phyloP scores from a whole-genome alignment of 2,329 filamentous ascomycete genomes.

The Tolypocladium ovalisporum region DNA sequence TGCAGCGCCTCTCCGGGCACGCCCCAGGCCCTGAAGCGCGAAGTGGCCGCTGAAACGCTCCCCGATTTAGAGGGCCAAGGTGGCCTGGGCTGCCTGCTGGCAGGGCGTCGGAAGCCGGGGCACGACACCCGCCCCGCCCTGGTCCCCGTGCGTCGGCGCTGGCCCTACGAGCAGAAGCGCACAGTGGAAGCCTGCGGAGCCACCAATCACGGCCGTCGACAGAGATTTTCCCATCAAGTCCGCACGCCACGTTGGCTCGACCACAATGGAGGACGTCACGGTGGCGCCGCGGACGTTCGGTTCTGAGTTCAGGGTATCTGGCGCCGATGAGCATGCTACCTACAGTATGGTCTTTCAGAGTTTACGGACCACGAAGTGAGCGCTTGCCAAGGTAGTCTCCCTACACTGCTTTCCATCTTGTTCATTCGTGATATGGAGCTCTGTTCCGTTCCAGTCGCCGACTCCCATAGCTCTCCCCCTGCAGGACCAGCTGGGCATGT shows the following conservation, averaged over 20 bases:
- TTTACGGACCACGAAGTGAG: too few species aligned
- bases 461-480: background rate
- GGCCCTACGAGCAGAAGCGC: background rate
- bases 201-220: background rate
- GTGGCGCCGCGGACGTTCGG: background rate
- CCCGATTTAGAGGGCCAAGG: background rate
- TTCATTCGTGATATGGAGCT: background rate
- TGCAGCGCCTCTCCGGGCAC: background rate
- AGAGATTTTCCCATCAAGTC: background rate
- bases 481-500: background rate
- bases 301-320: background rate
- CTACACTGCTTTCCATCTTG: too few species aligned
- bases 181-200: background rate
- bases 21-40: background rate
- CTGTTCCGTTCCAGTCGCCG: background rate
- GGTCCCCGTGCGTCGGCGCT: background rate
- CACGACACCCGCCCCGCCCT: background rate
- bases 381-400: too few species aligned
- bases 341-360: too few species aligned
- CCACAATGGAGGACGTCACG: background rate
- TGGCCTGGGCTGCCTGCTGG: background rate
- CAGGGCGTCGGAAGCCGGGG: background rate
- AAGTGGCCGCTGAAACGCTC: background rate
- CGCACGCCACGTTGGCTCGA: background rate
- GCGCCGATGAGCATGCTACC: too few species aligned